Percentiles rank a stretch among this genome's conserved stretches.
These are phyloP conservation scores for Axilococcus clingmanii DNA, from an alignment of 139 green algal species.

Conservation along the genomic window DNA sequence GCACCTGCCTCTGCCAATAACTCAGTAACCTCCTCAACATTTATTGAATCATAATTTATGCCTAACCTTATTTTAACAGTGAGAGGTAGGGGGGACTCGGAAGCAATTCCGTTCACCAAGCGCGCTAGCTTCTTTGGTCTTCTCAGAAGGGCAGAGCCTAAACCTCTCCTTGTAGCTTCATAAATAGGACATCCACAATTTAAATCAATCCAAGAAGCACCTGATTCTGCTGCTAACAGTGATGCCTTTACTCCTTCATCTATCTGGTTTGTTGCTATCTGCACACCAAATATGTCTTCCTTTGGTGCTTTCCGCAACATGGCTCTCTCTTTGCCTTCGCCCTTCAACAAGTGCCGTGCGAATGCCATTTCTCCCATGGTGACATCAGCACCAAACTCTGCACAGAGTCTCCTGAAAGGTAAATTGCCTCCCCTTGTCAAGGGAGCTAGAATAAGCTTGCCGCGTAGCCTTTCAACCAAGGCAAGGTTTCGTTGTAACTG, in stretches of 20 bases:
- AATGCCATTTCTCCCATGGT: slow-evolving; percentile 77
- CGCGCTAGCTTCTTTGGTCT: slow-evolving; percentile 69
- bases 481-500: no score
- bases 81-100: slow-evolving; percentile 51
- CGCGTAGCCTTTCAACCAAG: slow-evolving; percentile 28
- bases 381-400: slow-evolving; percentile 51
- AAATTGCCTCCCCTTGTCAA: slow-evolving; percentile 59
- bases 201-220: slow-evolving; percentile 67
- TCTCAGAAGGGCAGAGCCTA: slow-evolving; percentile 63
- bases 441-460: slow-evolving; percentile 53
- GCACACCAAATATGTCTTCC: slow-evolving; percentile 31
- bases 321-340: slow-evolving; percentile 14
- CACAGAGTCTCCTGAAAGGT: slow-evolving; percentile 64
- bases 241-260: slow-evolving; percentile 54
- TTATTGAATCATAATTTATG: slow-evolving; percentile 48
- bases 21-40: slow-evolving; percentile 43
- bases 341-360: slow-evolving; percentile 43
- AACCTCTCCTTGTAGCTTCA: slow-evolving; percentile 62
- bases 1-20: slow-evolving; percentile 53
- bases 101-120: slow-evolving; percentile 62
- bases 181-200: slow-evolving; percentile 83
- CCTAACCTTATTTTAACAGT: slow-evolving; percentile 74
- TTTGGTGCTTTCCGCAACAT: slow-evolving; percentile 11
- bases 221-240: slow-evolving; percentile 43
- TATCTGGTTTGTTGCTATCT: slow-evolving; percentile 74